Evolutionary conservation across 768 basidiomycete species (phyloP), one percentile per base, ranked within the genome.

Genomic region (Lactarius quietus): DNA sequence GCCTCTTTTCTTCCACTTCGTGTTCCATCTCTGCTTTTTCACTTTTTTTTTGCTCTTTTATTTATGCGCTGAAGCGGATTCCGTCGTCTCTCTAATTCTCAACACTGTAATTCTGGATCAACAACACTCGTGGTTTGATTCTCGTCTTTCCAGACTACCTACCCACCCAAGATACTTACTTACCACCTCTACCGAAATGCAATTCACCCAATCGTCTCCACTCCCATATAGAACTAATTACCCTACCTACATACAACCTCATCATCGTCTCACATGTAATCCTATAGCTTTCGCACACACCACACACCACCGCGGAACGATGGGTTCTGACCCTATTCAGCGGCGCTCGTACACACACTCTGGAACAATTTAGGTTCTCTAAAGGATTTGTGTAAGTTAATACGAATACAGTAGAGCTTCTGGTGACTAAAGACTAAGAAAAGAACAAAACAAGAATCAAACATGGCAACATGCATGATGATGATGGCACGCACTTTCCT

Each of bases 101-200:
- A 48, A 51, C 6, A 65, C 41, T 65, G 64, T 65, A 65, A 61
- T 61, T 43, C 64, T 61, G 60, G 61, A 56, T 65, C 64, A 36
- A n/a, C n/a, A 59, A 52, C 18, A 52, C 17, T 33, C 55, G 52
- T 61, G 41, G 33, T 55, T 45, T 62, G n/a, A 28, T n/a, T 35
- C 45, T 9, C n/a, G 36, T 36, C 20, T 23, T 45, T 23, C 43
- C 43, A 23, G 43, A n/a, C 43, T n/a, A 5, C 15, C 23, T 15
- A 23, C 20, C 14, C 8, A 28, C 6, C 9, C 10, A 3, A 14
- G 6, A 6, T 6, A 31, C 9, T 0, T 31, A 54, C 29, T 51
- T 54, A 54, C 31, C 0, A 28, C 20, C 52, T 18, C 28, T 12
- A n/a, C 14, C 14, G 45, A 48, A 14, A 48, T 26, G 45, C 45